phyloP scores from a whole-genome alignment of 2,329 filamentous ascomycete genomes.

The Purpureocillium lavendulum region DNA sequence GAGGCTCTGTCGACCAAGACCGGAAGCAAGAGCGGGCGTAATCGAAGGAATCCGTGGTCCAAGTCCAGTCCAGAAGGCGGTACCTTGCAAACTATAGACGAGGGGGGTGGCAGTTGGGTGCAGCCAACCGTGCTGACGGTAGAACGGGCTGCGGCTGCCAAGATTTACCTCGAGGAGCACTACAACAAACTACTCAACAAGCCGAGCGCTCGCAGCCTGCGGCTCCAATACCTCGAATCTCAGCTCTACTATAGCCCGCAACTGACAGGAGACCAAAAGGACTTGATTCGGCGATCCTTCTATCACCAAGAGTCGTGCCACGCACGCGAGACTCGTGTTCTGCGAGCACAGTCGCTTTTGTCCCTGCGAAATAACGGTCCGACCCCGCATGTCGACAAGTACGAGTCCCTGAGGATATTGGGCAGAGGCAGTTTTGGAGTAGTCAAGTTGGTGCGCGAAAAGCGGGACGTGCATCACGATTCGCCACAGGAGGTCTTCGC shows the following conservation, averaged over 20 bases:
- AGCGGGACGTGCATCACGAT: constrained; percentile 18
- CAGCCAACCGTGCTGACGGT: constrained; percentile 47
- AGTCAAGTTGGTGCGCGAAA: constrained; percentile 76
- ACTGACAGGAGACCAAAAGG: constrained; percentile 46
- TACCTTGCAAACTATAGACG: constrained; percentile 25
- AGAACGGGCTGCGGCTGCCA: constrained; percentile 71
- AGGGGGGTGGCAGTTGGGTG: constrained; percentile 13
- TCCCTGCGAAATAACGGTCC: constrained; percentile 6
- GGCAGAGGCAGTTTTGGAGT: constrained; percentile 94
- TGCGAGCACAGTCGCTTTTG: constrained; percentile 29
- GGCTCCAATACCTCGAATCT: constrained; percentile 25
- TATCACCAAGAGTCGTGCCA: constrained; percentile 61
- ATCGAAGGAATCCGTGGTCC: constrained; percentile 24
- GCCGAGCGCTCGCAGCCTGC: constrained; percentile 22
- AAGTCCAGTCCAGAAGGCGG: constrained; percentile 25
- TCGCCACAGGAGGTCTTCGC: constrained; percentile 60
- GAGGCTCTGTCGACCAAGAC: constrained; percentile 11
- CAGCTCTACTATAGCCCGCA: constrained; percentile 48
- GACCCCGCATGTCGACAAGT: constrained; percentile 31
- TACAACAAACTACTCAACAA: constrained; percentile 62
- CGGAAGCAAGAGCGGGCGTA: constrained; percentile 14
- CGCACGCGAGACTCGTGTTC: constrained; percentile 63
- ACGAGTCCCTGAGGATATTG: constrained; percentile 72
- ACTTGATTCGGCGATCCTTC: constrained; percentile 50
- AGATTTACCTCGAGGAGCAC: constrained; percentile 78